Evolutionary conservation across 2,329 filamentous ascomycete genomes (phyloP).

Genomic region (Chaetomium strumarium): DNA sequence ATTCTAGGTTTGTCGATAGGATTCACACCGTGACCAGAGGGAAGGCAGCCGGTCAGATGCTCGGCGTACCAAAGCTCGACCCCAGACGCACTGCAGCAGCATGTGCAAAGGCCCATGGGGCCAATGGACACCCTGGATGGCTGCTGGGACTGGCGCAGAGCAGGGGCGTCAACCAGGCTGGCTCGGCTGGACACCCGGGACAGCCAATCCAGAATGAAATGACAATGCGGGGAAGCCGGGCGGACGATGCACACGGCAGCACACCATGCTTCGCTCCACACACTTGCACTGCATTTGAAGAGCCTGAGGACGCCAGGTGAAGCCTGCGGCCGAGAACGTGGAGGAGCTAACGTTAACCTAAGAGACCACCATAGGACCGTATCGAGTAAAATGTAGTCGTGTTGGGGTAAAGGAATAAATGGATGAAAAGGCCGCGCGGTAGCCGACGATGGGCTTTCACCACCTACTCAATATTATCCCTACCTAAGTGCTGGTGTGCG

Average conservation of each 20-base stretch:
- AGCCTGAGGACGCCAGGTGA: conserved; percentile 15
- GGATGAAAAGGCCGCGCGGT: conserved; percentile 5
- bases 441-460: not conserved
- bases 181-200: not conserved
- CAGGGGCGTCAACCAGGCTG: not conserved
- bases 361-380: conserved; percentile 17
- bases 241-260: not conserved
- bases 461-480: not conserved
- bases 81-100: conserved; percentile 4
- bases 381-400: conserved; percentile 9
- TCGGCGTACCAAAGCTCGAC: not conserved
- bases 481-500: conserved; percentile 1
- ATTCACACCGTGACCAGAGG: too few species aligned
- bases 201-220: conserved; percentile 13
- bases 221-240: conserved; percentile 17
- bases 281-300: conserved; percentile 10
- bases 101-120: not conserved
- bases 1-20: too few species aligned
- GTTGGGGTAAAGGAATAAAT: conserved; percentile 7
- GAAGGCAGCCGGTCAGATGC: conserved; percentile 6
- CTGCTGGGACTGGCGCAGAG: not conserved
- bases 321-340: conserved; percentile 4
- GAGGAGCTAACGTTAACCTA: conserved; percentile 11
- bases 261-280: conserved; percentile 7
- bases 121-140: conserved; percentile 7